Base-by-base conservation (phyloP, 495 filamentous ascomycete genomes). In the Hypoxylon subgilvum region DNA sequence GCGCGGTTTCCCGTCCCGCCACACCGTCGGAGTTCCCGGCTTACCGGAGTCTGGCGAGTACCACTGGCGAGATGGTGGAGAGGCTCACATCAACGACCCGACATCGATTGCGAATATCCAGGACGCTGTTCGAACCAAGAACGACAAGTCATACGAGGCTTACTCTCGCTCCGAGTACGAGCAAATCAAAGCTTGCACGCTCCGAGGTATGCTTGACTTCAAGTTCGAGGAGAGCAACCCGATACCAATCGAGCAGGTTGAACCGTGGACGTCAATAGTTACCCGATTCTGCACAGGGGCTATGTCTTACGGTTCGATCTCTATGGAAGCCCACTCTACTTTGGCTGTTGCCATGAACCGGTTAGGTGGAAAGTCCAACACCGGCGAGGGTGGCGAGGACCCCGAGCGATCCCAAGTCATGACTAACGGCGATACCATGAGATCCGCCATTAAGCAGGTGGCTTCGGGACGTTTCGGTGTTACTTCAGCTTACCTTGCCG, bases 241-340 rank as follows among this genome's bases (percentile, higher is more conserved):
- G 14, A 89, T 99, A 39, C 92, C 92, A 7, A 96, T 99, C 60
- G 94, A 99, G 59, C 93, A 97, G 70, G 94, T 99, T 42, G 94
- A 99, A 72, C 91, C 95, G 4, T 99, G 94, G 94, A 97, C 94
- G 6, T 93, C 97, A 66, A 97, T 99, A 60, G 95, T 97, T 22
- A 91, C 94, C 35, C 88, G 94, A 45, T 97, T 97, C 74, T 93
- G 92, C 66, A 99, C 94, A n/a, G 94, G 94, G 65, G 94, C 94
- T 59, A 99, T 99, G 94, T 99, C 94, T 13, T 99, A 99, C 69
- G 94, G 94, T 36, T 99, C 94, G 19, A 99, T 99, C 65, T 97
- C 95, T 23, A 96, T 97, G 92, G 95, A 99, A 70, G 92, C 94
- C 39, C 94, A 99, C 79, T 99, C 94, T 16, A 97, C 94, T 3